A percentile compares a stretch with the other conserved stretches of the same genome.
Conservation (phyloP, 352 stramenopile genomes). For the Peronospora farinosa region DNA sequence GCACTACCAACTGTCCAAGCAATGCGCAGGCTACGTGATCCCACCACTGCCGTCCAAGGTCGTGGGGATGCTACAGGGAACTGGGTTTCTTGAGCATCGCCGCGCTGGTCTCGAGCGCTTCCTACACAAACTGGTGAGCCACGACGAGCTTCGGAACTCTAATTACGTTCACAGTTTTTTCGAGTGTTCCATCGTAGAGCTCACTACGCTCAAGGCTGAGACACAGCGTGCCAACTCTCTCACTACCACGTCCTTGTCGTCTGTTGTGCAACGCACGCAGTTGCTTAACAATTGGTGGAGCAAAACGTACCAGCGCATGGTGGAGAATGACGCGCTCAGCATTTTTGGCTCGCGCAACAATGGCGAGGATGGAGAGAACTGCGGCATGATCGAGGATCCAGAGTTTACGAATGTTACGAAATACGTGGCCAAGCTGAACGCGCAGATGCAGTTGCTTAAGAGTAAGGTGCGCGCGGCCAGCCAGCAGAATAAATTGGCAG, state of each 20-base stretch:
- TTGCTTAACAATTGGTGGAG: slow-evolving; percentile 74
- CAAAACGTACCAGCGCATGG: slow-evolving; percentile 75
- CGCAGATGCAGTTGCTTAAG: slow-evolving; percentile 59
- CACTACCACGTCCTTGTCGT: slow-evolving; percentile 33
- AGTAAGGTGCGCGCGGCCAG: slow-evolving; percentile 50
- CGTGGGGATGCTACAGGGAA: slow-evolving; percentile 65
- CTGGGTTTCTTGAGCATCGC: slow-evolving; percentile 74
- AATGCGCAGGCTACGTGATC: slow-evolving; percentile 81
- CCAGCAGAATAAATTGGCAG: slow-evolving; percentile 63
- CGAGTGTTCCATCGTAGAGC: slow-evolving; percentile 65
- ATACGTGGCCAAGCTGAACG: slow-evolving; percentile 61
- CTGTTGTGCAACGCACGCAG: slow-evolving; percentile 60
- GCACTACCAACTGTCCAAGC: slow-evolving; percentile 59
- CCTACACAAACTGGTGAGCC: slow-evolving; percentile 63
- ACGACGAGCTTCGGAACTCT: slow-evolving; percentile 69
- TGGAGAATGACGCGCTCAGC: slow-evolving; percentile 72
- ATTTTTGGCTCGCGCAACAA: slow-evolving; percentile 45
- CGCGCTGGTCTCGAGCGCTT: slow-evolving; percentile 74
- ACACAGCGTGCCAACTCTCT: slow-evolving; percentile 20
- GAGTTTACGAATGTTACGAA: slow-evolving; percentile 58
- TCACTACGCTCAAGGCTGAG: slow-evolving; percentile 62
- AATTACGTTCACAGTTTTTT: slow-evolving; percentile 69
- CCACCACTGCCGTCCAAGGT: slow-evolving; percentile 73
- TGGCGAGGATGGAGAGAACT: slow-evolving; percentile 18
- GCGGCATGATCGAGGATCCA: slow-evolving; percentile 59